Base-by-base conservation (phyloP, 1,139 yeast species). In the Scheffersomyces quercinus region DNA sequence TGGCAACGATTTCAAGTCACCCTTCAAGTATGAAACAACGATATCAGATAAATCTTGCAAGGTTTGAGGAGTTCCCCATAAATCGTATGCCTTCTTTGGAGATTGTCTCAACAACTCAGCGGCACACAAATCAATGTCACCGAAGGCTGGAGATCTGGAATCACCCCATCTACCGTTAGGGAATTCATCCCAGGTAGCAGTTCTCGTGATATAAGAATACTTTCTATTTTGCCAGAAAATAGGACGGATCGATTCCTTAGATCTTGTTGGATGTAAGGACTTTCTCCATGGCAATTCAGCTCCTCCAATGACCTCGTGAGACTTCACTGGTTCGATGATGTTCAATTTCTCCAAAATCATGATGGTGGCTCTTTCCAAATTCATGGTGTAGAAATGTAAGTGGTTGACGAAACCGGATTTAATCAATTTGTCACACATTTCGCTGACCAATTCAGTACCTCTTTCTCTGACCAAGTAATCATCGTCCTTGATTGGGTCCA, bases 91-190 rank as follows among this genome's bases (percentile, higher is more conserved):
- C 63, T 82, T 84, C 53, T 85, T 81, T 2, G 86, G 84, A n/a
- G 91, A 81, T 63, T 86, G 93, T 66, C 95, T 79, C 61, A 81
- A 82, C 57, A 82, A 77, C 43, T 89, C 85, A 36, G 91, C 81
- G 36, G 95, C 96, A 51, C 86, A 81, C 45, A 85, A 72, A 60
- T 85, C 91, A 50, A 86, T 76, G 54, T 89, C 96, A 60, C 96
- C 96, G 65, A 85, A 89, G 5, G 96, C 96, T 8, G 97, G 97
- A 35, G 96, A 88, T 46, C 95, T 77, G 8, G 96, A 85, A 61
- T 89, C 96, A 60, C 97, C 97, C 88, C 95, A 89, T 68, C 97
- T 78, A 52, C 97, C 97, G 66, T 89, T 89, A 40, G 97, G 97
- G 62, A 88, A 89, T 64, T 89, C 97, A 68, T 89, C 95, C 96